Conservation (phyloP, 345 rosid genomes). For the Citrus maxima region DNA sequence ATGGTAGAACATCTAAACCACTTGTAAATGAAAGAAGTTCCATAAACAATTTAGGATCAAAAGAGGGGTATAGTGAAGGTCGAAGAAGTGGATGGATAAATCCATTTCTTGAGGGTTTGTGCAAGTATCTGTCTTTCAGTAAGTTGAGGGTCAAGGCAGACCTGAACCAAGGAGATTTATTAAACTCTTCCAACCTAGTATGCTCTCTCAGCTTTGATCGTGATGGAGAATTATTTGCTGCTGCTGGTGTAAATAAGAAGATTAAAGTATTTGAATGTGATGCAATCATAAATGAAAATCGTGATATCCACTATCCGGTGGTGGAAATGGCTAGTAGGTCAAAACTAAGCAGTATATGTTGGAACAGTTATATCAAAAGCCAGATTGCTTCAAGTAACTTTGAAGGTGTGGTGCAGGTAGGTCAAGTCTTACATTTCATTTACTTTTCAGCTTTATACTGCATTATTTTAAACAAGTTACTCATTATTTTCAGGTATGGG, state of each 20-base stretch:
- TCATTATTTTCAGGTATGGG: constrained; percentile 68
- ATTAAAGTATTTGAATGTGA: constrained; percentile 90
- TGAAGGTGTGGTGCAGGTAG: constrained; percentile 95
- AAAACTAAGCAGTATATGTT: constrained; percentile 82
- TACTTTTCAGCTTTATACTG: background rate
- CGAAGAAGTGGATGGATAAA: constrained; percentile 78
- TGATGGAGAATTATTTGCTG: constrained; percentile 83
- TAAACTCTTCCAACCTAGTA: constrained; percentile 83
- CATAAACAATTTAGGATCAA: constrained; percentile 49
- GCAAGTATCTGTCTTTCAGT: constrained; percentile 84
- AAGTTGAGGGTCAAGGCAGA: constrained; percentile 84
- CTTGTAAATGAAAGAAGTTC: constrained; percentile 79
- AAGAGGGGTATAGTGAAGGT: constrained; percentile 38
- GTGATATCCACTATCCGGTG: constrained; percentile 89
- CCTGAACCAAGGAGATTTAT: constrained; percentile 86
- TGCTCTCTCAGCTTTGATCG: constrained; percentile 91
- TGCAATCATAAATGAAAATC: constrained; percentile 53
- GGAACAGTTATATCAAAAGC: constrained; percentile 91
- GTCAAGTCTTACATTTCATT: constrained; percentile 10
- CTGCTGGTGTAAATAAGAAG: constrained; percentile 96
- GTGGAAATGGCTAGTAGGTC: constrained; percentile 85
- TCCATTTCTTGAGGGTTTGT: constrained; percentile 92
- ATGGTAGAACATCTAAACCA: constrained; percentile 63
- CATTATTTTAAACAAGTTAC: constrained; percentile 7
- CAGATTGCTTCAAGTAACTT: constrained; percentile 98